These are phyloP conservation scores for Ceratocystis variospora DNA, from an alignment of 2,329 filamentous ascomycete genomes.

Conservation along the genomic window DNA sequence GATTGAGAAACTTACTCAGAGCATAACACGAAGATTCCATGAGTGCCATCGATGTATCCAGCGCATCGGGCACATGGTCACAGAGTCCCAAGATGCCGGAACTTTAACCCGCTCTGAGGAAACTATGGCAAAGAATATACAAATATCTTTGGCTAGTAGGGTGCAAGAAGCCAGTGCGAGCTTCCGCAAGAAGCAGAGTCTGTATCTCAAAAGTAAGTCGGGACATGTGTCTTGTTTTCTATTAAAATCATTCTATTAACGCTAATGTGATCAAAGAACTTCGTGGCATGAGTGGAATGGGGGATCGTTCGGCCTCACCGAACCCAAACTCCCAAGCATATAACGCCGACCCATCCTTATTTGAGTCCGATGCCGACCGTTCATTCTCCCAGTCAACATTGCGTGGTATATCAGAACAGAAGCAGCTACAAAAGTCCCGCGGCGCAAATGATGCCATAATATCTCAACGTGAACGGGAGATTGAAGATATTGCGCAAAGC, in stretches of 20 bases:
- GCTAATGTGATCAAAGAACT: conserved; percentile 42
- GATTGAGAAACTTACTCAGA: conserved; percentile 81
- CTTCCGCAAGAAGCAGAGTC: conserved; percentile 95
- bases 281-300: conserved; percentile 51
- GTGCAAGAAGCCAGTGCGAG: conserved; percentile 84
- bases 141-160: conserved; percentile 73
- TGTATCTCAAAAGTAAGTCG: conserved; percentile 73
- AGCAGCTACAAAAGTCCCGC: conserved; percentile 36
- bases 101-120: conserved; percentile 72
- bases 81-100: conserved; percentile 59
- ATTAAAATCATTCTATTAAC: neutral
- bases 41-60: conserved; percentile 81
- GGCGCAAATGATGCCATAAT: conserved; percentile 64
- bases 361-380: conserved; percentile 87
- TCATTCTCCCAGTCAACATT: conserved; percentile 83
- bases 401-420: conserved; percentile 59
- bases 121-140: conserved; percentile 90
- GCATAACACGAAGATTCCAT: conserved; percentile 80
- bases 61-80: conserved; percentile 73
- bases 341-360: conserved; percentile 64
- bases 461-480: conserved; percentile 84
- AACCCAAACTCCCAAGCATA: conserved; percentile 32
- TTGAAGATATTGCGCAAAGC: conserved; percentile 93
- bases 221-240: neutral
- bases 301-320: conserved; percentile 26